Evolutionary conservation across 78 protist genomes (phyloP), one percentile per base, ranked within the genome.

Genomic region (Isochrysis galbana): DNA sequence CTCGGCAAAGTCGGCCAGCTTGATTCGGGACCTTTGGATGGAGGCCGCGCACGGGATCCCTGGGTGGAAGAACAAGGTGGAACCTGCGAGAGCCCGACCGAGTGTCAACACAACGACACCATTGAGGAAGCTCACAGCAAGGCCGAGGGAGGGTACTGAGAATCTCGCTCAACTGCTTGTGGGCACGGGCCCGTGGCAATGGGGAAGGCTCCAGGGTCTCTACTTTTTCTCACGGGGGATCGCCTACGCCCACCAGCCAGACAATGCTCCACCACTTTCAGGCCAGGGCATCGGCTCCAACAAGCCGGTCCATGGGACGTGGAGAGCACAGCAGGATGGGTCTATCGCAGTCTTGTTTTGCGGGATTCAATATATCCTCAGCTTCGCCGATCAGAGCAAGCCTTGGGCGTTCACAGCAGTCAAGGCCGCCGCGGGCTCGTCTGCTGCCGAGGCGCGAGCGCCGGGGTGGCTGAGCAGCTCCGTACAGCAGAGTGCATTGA

Each of bases 101-200:
- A n/a, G n/a, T n/a, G n/a, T n/a, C n/a, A n/a, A n/a, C n/a, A n/a
- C n/a, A n/a, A n/a, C n/a, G n/a, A n/a, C n/a, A n/a, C n/a, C n/a
- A n/a, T n/a, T n/a, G n/a, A n/a, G n/a, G n/a, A n/a, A n/a, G n/a
- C n/a, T n/a, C n/a, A n/a, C n/a, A n/a, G n/a, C n/a, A n/a, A n/a
- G n/a, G n/a, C n/a, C n/a, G n/a, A n/a, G n/a, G n/a, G n/a, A n/a
- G n/a, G n/a, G n/a, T n/a, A n/a, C n/a, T n/a, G n/a, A n/a, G n/a
- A n/a, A n/a, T n/a, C n/a, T n/a, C n/a, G n/a, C 61, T 29, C 32
- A 39, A 29, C 84, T 77, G 3, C 44, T 77, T 32, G 32, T 2
- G 19, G 84, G 84, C 47, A 77, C 84, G 46, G 84, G 84, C 47
- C 84, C 84, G 84, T 77, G 84, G 84, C 46, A 29, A 4, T 77